Evolutionary conservation across 371 early-diverging fungal genomes (phyloP), one percentile per base, ranked within the genome.

Genomic region (Polyrhizophydium stewartii): DNA sequence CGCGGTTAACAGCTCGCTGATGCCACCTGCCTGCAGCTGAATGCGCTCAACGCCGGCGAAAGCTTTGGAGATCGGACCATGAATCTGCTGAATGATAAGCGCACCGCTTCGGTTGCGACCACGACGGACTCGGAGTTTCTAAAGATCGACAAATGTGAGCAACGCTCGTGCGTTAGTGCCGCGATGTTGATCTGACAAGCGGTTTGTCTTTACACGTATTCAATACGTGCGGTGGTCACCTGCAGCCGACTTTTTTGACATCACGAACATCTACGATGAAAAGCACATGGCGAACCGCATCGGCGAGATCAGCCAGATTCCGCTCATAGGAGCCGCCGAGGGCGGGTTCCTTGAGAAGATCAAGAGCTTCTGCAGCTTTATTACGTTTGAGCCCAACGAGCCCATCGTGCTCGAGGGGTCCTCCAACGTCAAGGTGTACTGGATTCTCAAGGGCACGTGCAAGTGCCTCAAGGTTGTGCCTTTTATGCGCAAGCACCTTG

Each of bases 381-480:
- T 58, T 31, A 64, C 52, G 13, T 70, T 59, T 38, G 38, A 63
- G 40, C 59, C 64, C 1, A 62, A 62, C 24, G 67, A 70, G 50
- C 22, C 58, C 3, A 66, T 70, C 33, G 46, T 70, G 13, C 51
- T 61, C 28, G 70, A 70, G 61, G 70, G 70, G n/a, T 50, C 57
- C 27, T 62, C 66, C 17, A 67, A 70, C 52, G 51, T 50, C 35
- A 31, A 30, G 19, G 51, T 70, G n/a, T 63, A 68, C 47, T 70
- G 66, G 63, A 64, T 70, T 35, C 31, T 70, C 12, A 56, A 56
- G 21, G 70, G 70, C 25, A 28, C 55, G n/a, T 66, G 66, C 46
- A 63, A 63, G 21, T 66, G 67, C 24, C 32, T 65, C n/a, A 70
- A 70, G 40, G 45, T 66, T 10, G 66, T 70, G 1, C 67, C 70